Evolutionary conservation across 495 filamentous ascomycete species (phyloP).

Genomic region (Aspergillus olivimuriae): DNA sequence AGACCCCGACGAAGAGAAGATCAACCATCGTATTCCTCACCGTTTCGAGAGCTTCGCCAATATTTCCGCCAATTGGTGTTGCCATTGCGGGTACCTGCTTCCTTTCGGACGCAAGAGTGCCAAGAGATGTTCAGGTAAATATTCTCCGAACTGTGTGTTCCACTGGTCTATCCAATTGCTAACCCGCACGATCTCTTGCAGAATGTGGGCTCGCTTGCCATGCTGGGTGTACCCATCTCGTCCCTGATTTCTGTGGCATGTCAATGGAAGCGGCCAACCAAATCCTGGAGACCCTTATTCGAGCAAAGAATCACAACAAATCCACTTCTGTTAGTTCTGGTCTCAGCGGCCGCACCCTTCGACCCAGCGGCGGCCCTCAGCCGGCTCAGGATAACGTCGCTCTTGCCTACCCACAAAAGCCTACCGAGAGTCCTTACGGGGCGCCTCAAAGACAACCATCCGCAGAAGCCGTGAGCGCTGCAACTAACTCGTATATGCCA

Average conservation of each 20-base stretch:
- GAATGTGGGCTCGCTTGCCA: slow-evolving; percentile 93
- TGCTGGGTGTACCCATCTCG: slow-evolving; percentile 85
- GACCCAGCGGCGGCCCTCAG: slow-evolving; percentile 45
- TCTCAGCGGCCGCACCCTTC: slow-evolving; percentile 60
- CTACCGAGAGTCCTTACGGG: slow-evolving; percentile 45
- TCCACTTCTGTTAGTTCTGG: slow-evolving; percentile 43
- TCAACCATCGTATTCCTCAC: slow-evolving; percentile 98
- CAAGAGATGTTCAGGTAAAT: slow-evolving; percentile 79
- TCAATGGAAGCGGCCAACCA: slow-evolving; percentile 95
- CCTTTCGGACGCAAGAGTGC: slow-evolving; percentile 92
- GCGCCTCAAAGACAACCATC: slow-evolving; percentile 39
- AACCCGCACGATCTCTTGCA: too few relatives aligned
- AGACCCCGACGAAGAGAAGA: slow-evolving; percentile 97
- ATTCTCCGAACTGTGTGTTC: background rate
- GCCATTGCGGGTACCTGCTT: slow-evolving; percentile 97
- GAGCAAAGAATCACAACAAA: slow-evolving; percentile 41
- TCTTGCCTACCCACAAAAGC: slow-evolving; percentile 38
- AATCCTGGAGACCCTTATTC: slow-evolving; percentile 56
- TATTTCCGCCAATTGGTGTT: slow-evolving; percentile 98
- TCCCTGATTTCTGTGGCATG: slow-evolving; percentile 99
- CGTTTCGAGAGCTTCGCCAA: slow-evolving; percentile 92
- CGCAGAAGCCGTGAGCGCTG: slow-evolving; percentile 41
- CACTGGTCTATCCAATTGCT: background rate
- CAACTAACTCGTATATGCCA: slow-evolving; percentile 37
- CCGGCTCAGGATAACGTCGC: slow-evolving; percentile 43